Evolutionary conservation across 2,329 filamentous ascomycete genomes (phyloP).

Genomic region (Claviceps citrina): DNA sequence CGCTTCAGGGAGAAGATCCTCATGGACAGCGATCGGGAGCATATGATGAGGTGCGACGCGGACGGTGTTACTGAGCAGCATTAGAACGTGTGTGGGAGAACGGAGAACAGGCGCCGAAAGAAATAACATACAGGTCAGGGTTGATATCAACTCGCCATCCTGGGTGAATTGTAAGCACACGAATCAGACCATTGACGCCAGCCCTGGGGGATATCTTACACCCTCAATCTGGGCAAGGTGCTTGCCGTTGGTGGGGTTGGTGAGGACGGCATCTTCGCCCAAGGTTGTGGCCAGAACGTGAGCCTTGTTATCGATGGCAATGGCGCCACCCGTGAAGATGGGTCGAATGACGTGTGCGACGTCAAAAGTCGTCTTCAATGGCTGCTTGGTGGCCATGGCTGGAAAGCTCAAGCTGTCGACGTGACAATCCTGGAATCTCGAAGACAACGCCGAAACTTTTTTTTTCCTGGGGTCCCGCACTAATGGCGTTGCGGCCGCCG

Average conservation of each 20-base stretch:
- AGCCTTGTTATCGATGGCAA: constrained; percentile 68
- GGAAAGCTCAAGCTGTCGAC: constrained; percentile 1
- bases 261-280: constrained; percentile 83
- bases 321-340: constrained; percentile 82
- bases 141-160: constrained; percentile 71
- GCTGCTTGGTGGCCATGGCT: constrained; percentile 42
- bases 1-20: constrained; percentile 64
- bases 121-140: constrained; percentile 40
- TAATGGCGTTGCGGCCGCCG: not conserved
- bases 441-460: constrained; percentile 4
- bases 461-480: constrained; percentile 2
- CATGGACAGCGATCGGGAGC: constrained; percentile 92
- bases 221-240: constrained; percentile 80
- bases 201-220: constrained; percentile 29
- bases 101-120: too few species aligned
- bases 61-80: constrained; percentile 58
- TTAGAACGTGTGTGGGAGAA: constrained; percentile 7
- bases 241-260: constrained; percentile 66
- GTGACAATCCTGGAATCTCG: not conserved
- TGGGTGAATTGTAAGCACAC: constrained; percentile 16
- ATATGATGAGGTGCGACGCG: constrained; percentile 74
- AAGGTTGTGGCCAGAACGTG: constrained; percentile 73
- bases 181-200: not conserved
- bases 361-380: constrained; percentile 79
- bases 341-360: constrained; percentile 70